phyloP scores from a whole-genome alignment of 2,329 filamentous ascomycete species.

The Pleoardoris graminearum region DNA sequence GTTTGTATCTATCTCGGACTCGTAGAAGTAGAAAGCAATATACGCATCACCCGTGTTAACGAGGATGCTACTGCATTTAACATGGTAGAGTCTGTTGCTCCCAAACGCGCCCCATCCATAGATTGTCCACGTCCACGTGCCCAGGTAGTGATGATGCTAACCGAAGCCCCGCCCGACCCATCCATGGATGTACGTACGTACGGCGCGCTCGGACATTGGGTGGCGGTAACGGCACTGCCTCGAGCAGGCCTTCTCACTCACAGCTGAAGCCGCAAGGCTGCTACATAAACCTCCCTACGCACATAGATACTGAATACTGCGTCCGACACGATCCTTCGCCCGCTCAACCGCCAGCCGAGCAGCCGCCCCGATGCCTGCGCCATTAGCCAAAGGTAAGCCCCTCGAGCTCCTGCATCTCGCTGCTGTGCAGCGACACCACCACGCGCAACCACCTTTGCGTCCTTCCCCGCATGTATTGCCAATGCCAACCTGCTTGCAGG shows the following conservation, averaged over 20 bases:
- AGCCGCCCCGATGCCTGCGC: constrained; percentile 40
- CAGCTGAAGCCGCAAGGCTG: constrained; percentile 9
- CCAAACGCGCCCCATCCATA: too few relatives aligned
- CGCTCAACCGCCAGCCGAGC: neutral
- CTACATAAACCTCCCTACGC: neutral
- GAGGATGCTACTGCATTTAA: too few relatives aligned
- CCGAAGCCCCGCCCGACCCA: too few relatives aligned
- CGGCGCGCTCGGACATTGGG: constrained; percentile 9
- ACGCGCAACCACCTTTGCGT: neutral
- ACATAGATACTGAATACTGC: neutral
- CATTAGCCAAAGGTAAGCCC: constrained; percentile 47
- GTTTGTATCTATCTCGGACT: neutral
- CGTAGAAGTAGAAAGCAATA: too few relatives aligned
- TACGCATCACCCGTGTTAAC: too few relatives aligned
- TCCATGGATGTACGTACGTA: too few relatives aligned
- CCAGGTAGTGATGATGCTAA: too few relatives aligned
- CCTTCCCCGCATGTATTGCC: constrained; percentile 5
- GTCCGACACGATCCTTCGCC: neutral
- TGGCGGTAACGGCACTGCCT: constrained; percentile 11
- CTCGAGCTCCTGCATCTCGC: constrained; percentile 27
- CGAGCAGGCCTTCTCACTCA: neutral
- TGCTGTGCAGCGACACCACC: constrained; percentile 26
- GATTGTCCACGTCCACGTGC: too few relatives aligned
- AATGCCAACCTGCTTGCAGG: constrained; percentile 41
- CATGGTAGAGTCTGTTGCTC: too few relatives aligned